Conservation (phyloP, 2,329 filamentous ascomycete genomes). For the Lecanicillium sp. region DNA sequence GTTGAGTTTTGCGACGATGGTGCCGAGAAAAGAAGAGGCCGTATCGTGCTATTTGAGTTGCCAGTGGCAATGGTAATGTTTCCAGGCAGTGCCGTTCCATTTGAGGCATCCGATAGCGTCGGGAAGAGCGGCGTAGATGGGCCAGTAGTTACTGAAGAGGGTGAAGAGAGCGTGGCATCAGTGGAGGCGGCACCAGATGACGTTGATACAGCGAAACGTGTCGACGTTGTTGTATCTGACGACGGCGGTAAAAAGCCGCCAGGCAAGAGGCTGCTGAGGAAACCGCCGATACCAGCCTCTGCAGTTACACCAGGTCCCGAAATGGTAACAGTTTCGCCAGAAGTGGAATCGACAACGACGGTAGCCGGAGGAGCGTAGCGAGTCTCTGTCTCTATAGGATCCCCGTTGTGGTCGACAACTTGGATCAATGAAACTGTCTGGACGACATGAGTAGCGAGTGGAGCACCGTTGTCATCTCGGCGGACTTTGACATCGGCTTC, state of each 20-base stretch:
- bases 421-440: conserved; percentile 49
- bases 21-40: neutral
- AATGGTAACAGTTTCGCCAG: conserved; percentile 27
- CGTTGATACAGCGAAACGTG: conserved; percentile 10
- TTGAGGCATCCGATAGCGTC: conserved; percentile 5
- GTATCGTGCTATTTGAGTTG: neutral
- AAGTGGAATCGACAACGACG: conserved; percentile 25
- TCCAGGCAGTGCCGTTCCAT: conserved; percentile 5
- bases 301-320: conserved; percentile 16
- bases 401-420: conserved; percentile 39
- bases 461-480: neutral
- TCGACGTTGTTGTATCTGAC: conserved; percentile 7
- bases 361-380: conserved; percentile 29
- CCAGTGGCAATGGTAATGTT: conserved; percentile 1
- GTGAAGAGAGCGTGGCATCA: too few species aligned
- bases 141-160: neutral
- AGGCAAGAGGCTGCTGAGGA: conserved; percentile 3
- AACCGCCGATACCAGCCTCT: conserved; percentile 1
- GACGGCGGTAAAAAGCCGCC: conserved; percentile 1
- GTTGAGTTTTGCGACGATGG: neutral
- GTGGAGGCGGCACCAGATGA: neutral
- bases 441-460: conserved; percentile 37
- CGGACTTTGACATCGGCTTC: conserved; percentile 7
- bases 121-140: neutral
- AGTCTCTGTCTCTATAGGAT: conserved; percentile 35